Percentiles rank a stretch among this genome's conserved stretches.
Conservation (phyloP, 2,329 filamentous ascomycete species). For the Aspergillus versicolor region DNA sequence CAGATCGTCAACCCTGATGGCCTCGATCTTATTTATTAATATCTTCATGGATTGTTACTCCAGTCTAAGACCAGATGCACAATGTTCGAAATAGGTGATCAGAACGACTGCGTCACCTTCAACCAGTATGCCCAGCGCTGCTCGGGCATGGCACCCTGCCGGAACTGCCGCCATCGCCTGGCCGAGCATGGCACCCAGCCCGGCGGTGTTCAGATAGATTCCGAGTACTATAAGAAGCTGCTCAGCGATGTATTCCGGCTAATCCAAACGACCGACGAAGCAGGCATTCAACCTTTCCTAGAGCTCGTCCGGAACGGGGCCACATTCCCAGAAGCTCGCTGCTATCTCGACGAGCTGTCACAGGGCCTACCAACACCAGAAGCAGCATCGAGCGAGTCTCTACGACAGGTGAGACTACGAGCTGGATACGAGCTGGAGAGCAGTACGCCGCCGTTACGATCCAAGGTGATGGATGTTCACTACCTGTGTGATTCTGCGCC, state of each 20-base stretch:
- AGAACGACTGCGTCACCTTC: background rate
- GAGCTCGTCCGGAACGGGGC: constrained; percentile 28
- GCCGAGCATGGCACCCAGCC: background rate
- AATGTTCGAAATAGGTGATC: background rate
- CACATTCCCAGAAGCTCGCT: constrained; percentile 25
- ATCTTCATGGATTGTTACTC: background rate
- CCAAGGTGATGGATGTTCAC: constrained; percentile 28
- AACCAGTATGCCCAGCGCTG: constrained; percentile 1
- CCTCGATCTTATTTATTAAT: too few species aligned
- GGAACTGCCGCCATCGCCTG: background rate
- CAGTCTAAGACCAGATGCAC: background rate
- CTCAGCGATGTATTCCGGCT: constrained; percentile 27
- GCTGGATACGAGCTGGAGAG: constrained; percentile 21
- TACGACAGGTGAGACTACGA: constrained; percentile 15
- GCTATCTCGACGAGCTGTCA: constrained; percentile 22
- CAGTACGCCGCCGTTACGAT: constrained; percentile 18
- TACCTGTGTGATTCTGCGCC: constrained; percentile 26
- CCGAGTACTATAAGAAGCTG: constrained; percentile 27
- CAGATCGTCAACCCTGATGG: too few species aligned
- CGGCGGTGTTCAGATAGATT: background rate
- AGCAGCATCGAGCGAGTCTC: constrained; percentile 1
- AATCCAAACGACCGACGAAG: constrained; percentile 24
- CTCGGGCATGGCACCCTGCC: background rate
- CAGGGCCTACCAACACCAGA: constrained; percentile 3
- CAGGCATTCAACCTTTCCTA: constrained; percentile 21